A percentile compares a stretch with the other conserved stretches of the same genome.
Conservation (phyloP, 495 filamentous ascomycete species). For the Gamarada debralockiae region DNA sequence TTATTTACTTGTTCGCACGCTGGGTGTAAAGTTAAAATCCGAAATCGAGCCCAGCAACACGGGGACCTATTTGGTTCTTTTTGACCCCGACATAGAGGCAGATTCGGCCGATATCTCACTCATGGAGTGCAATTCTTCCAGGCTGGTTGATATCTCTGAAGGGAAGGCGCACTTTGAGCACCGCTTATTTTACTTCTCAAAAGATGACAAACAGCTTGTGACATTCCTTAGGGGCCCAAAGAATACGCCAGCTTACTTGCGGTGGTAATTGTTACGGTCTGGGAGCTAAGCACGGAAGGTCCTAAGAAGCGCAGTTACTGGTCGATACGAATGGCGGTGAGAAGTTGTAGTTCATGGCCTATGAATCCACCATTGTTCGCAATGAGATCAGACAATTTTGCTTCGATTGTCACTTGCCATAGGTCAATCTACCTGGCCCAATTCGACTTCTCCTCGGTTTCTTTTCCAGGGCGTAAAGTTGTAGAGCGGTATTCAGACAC, state of each 20-base stretch:
- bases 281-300: background rate
- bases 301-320: background rate
- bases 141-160: background rate
- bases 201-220: background rate
- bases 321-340: background rate
- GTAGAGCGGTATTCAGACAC: background rate
- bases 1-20: background rate
- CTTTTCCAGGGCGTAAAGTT: background rate
- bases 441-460: background rate
- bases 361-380: background rate
- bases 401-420: background rate
- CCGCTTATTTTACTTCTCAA: background rate
- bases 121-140: background rate
- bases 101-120: background rate
- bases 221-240: background rate
- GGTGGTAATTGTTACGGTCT: background rate
- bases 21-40: background rate
- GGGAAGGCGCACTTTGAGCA: background rate
- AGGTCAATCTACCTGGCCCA: background rate
- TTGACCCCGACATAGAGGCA: background rate
- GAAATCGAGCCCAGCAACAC: background rate
- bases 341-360: background rate
- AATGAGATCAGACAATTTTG: background rate
- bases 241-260: background rate
- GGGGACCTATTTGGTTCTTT: background rate